Percentiles rank a stretch among this genome's conserved stretches.
These are phyloP conservation scores for Suillus clintonianus DNA, from an alignment of 768 basidiomycete species.

Conservation along the genomic window DNA sequence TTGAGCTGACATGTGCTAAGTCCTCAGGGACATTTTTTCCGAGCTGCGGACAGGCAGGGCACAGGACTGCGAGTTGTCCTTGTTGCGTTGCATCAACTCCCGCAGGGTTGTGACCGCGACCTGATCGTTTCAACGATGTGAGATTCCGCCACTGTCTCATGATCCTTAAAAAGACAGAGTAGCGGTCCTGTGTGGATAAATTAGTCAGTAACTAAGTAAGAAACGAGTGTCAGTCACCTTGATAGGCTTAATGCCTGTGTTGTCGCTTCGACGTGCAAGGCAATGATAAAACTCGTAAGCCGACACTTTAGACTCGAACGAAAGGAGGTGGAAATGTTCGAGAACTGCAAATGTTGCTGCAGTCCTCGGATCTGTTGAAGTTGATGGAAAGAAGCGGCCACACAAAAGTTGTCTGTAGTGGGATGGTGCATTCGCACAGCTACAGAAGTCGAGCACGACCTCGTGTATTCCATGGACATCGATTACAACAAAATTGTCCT, in stretches of 20 bases:
- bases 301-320: constrained; percentile 27
- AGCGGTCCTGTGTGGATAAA: constrained; percentile 27
- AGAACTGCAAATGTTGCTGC: constrained; percentile 33
- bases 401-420: constrained; percentile 34
- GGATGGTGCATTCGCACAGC: constrained; percentile 11
- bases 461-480: constrained; percentile 13
- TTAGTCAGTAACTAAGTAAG: constrained; percentile 5
- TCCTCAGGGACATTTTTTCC: constrained; percentile 28
- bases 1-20: constrained; percentile 8
- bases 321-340: constrained; percentile 29
- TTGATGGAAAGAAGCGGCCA: constrained; percentile 31
- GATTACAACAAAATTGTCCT: constrained; percentile 15
- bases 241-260: constrained; percentile 19
- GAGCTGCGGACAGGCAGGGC: constrained; percentile 38
- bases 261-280: constrained; percentile 24
- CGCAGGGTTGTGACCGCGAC: constrained; percentile 7
- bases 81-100: constrained; percentile 4
- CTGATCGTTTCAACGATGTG: constrained; percentile 16
- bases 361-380: constrained; percentile 26
- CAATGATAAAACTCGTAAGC: constrained; percentile 31
- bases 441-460: constrained; percentile 21
- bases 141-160: constrained; percentile 7
- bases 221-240: constrained; percentile 17
- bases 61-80: constrained; percentile 31
- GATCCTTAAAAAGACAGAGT: constrained; percentile 26